phyloP scores from a whole-genome alignment of 495 filamentous ascomycete genomes.

The Penicillium daleae region DNA sequence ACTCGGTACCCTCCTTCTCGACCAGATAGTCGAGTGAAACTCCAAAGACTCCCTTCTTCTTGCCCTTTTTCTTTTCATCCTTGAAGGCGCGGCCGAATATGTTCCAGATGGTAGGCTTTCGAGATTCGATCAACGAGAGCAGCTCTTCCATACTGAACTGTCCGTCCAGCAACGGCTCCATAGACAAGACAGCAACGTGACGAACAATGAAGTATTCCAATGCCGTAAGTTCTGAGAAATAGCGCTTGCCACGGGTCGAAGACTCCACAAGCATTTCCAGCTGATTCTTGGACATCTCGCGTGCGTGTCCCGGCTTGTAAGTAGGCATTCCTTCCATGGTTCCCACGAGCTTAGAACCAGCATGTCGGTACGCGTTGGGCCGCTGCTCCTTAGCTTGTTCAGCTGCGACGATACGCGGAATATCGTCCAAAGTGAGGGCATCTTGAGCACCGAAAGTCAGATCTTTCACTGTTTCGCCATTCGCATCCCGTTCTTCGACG shows the following conservation, averaged over 20 bases:
- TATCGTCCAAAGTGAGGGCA: constrained; percentile 91
- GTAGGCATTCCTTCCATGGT: constrained; percentile 65
- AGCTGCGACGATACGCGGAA: constrained; percentile 94
- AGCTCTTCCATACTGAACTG: constrained; percentile 93
- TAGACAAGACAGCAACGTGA: constrained; percentile 90
- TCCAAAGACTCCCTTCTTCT: constrained; percentile 94
- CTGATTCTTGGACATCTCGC: constrained; percentile 72
- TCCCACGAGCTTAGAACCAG: constrained; percentile 71
- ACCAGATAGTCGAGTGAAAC: constrained; percentile 81
- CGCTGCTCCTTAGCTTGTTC: constrained; percentile 93
- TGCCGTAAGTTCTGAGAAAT: constrained; percentile 95
- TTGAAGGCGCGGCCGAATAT: constrained; percentile 97
- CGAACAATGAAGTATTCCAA: constrained; percentile 97
- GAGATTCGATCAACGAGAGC: constrained; percentile 90
- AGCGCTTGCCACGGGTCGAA: constrained; percentile 64
- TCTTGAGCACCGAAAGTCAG: constrained; percentile 88
- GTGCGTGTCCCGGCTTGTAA: constrained; percentile 75
- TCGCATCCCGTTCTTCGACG: constrained; percentile 80
- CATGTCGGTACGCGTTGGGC: constrained; percentile 78
- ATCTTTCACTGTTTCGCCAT: constrained; percentile 71
- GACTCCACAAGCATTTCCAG: constrained; percentile 45
- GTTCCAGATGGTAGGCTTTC: constrained; percentile 94
- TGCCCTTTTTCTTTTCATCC: constrained; percentile 74
- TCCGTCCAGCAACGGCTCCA: constrained; percentile 90
- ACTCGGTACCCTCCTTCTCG: constrained; percentile 93